These are phyloP conservation scores for Aspergillus pseudotamarii DNA, from an alignment of 2,329 filamentous ascomycete genomes.

Conservation along the genomic window DNA sequence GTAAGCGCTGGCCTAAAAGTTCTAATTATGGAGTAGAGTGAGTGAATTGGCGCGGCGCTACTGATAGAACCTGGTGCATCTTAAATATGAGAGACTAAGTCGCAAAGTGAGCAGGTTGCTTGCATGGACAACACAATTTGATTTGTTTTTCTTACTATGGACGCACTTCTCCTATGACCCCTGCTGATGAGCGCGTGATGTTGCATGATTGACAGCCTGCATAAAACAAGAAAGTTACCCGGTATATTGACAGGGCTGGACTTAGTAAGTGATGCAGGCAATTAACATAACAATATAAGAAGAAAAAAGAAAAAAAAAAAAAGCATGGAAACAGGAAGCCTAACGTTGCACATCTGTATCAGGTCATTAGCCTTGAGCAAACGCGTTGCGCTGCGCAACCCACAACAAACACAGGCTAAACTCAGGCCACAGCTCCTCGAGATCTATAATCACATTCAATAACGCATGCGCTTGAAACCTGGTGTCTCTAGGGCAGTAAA, in stretches of 20 bases:
- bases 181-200: not conserved
- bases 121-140: not conserved
- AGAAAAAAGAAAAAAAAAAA: not conserved
- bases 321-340: not conserved
- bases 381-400: not conserved
- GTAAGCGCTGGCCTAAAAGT: not conserved
- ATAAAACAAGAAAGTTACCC: not conserved
- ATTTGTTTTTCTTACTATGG: not conserved
- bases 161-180: no score
- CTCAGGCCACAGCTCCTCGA: not conserved
- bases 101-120: not conserved
- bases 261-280: not conserved
- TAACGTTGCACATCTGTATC: not conserved
- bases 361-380: not conserved
- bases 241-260: not conserved
- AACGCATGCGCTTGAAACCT: not conserved
- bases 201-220: not conserved
- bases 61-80: not conserved
- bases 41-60: not conserved
- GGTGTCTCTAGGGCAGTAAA: not conserved
- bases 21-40: not conserved
- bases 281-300: not conserved
- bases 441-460: not conserved
- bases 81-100: not conserved
- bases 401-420: not conserved